Evolutionary conservation across 257 asterid species (phyloP), one percentile per base, ranked within the genome.

Genomic region (Solanum bulbocastanum): DNA sequence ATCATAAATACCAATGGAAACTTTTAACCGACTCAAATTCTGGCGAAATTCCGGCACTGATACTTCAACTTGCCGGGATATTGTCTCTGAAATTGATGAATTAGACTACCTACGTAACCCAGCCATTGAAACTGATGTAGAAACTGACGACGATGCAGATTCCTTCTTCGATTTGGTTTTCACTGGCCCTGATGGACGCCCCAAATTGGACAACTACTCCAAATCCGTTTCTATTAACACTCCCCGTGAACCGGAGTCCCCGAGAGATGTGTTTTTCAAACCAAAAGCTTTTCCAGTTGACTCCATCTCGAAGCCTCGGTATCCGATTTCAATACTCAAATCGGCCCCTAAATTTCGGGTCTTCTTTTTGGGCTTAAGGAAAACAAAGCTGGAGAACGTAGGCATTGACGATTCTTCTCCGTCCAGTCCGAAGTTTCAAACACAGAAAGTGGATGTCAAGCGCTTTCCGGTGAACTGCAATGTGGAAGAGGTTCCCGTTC

Each of bases 301-400:
- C 22, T 42, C 90, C 10, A 87, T 58, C 42, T 83, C 35, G 5
- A 89, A 93, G 46, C 93, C 90, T 89, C 83, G 79, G 65, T 94
- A 95, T 76, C 97, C 97, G 49, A 91, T 89, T 23, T 86, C 92
- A 11, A 73, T 92, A 82, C 94, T 92, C 62, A 94, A 91, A 86
- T 93, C 98, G 39, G 90, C 95, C 14, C 94, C 97, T 0, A 95
- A 92, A 85, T 91, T 95, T 72, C 91, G 93, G 33, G 90, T 94
- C 1, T 92, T 94, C 86, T 88, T 92, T 74, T 78, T 94, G 25
- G 92, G 96, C 8, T 93, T 93, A 87, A 85, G 91, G 85, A 95
- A 93, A 71, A 14, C 96, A 2, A 93, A 91, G 85, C 32, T 89
- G 37, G 94, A 89, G 90, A 91, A 89, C 56, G 23, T 87, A 35